A percentile compares a stretch with the other conserved stretches of the same genome.
phyloP scores from a whole-genome alignment of 2,329 filamentous ascomycete genomes.

The Aureobasidium musti region DNA sequence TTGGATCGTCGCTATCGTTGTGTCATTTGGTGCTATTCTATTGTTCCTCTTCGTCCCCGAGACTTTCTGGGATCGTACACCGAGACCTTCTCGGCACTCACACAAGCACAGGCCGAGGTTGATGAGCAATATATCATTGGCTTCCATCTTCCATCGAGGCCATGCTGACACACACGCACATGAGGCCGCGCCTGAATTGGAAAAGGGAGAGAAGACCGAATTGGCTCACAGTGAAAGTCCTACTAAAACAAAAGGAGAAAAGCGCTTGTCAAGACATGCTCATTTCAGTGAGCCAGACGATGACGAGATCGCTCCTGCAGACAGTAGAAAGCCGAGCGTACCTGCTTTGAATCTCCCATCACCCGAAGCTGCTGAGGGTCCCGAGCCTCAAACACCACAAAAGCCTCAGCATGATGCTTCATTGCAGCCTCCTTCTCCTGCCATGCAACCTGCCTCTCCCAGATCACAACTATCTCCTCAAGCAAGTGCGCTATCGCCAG shows the following conservation, averaged over 20 bases:
- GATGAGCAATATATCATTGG: constrained; percentile 34
- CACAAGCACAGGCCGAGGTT: constrained; percentile 36
- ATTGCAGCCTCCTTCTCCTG: constrained; percentile 1
- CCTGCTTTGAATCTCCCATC: constrained; percentile 25
- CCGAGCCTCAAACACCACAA: constrained; percentile 14
- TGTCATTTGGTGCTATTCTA: constrained; percentile 67
- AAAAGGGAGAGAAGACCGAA: constrained; percentile 3
- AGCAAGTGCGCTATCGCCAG: constrained; percentile 3
- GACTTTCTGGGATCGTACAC: constrained; percentile 91
- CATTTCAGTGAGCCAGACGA: constrained; percentile 34
- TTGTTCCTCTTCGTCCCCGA: constrained; percentile 92
- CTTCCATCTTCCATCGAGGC: constrained; percentile 37
- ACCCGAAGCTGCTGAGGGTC: constrained; percentile 6
- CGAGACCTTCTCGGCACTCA: constrained; percentile 50
- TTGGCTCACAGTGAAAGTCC: neutral
- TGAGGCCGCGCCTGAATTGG: constrained; percentile 20
- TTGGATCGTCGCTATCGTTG: constrained; percentile 77
- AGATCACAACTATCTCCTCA: constrained; percentile 4
- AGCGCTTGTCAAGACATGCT: constrained; percentile 36
- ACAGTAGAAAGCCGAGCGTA: neutral
- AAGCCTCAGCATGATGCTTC: neutral
- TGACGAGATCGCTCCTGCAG: constrained; percentile 8
- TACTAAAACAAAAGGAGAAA: constrained; percentile 5
- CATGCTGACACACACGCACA: constrained; percentile 29
- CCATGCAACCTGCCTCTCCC: neutral